Percentiles rank a stretch among this genome's conserved stretches.
These are phyloP conservation scores for Taphrina confusa DNA, from an alignment of 1,139 yeast species.

Conservation along the genomic window DNA sequence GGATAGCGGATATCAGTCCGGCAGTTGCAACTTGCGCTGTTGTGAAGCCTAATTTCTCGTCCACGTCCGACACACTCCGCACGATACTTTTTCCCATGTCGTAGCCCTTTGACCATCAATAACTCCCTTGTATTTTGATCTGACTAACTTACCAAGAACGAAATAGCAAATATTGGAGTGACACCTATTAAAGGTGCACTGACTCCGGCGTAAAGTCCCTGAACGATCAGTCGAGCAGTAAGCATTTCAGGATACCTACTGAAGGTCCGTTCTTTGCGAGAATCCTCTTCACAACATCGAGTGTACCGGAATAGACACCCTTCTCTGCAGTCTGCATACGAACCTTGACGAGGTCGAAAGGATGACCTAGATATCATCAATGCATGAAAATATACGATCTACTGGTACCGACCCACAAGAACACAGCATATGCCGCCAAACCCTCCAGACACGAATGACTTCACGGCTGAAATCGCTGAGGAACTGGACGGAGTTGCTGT, in stretches of 20 bases:
- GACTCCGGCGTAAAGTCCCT: slow-evolving; percentile 83
- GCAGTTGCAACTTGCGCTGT: slow-evolving; percentile 81
- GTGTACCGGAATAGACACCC: slow-evolving; percentile 63
- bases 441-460: slow-evolving; percentile 90
- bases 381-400: not conserved
- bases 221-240: not conserved
- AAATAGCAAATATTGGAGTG: slow-evolving; percentile 97
- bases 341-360: slow-evolving; percentile 90
- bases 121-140: not conserved
- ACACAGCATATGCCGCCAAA: slow-evolving; percentile 84
- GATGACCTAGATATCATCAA: slow-evolving; percentile 53
- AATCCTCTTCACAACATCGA: slow-evolving; percentile 68
- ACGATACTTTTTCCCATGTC: slow-evolving; percentile 86
- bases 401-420: slow-evolving; percentile 60
- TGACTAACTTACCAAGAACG: slow-evolving; percentile 66
- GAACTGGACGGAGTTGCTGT: not conserved
- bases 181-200: slow-evolving; percentile 90
- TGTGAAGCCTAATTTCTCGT: slow-evolving; percentile 53
- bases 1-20: slow-evolving; percentile 93
- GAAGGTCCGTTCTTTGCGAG: slow-evolving; percentile 68
- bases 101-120: slow-evolving; percentile 58
- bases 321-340: slow-evolving; percentile 65
- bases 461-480: slow-evolving; percentile 43
- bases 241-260: slow-evolving; percentile 27
- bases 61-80: slow-evolving; percentile 49